Evolutionary conservation across 2,329 filamentous ascomycete species (phyloP).

Genomic region (Diaporthe nobilis): DNA sequence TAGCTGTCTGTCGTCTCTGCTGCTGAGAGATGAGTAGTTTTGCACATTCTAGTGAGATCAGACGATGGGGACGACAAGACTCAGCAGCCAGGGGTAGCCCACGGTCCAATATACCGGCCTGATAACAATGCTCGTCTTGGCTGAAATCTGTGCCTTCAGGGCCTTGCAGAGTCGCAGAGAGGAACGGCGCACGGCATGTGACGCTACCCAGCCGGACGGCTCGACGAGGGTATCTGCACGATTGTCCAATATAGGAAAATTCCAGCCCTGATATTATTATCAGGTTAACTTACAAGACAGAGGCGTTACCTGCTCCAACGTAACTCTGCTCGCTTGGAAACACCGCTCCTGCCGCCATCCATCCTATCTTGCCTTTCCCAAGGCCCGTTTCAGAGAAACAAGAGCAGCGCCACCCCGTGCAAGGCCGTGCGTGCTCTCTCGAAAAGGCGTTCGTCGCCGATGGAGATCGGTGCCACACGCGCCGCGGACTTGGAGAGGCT

Average conservation of each 20-base stretch:
- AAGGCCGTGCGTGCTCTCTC: constrained; percentile 18
- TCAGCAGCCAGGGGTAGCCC: background rate
- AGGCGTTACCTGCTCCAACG: background rate
- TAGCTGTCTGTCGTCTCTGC: too few relatives aligned
- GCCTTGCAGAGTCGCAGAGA: constrained; percentile 3
- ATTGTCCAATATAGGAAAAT: background rate
- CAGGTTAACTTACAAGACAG: background rate
- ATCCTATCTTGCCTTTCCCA: background rate
- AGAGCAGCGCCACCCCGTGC: constrained; percentile 9
- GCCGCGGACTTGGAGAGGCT: background rate
- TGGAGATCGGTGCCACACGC: constrained; percentile 20
- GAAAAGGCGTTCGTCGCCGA: background rate
- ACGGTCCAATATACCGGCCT: background rate
- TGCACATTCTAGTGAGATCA: background rate
- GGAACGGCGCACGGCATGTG: background rate
- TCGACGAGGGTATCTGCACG: background rate
- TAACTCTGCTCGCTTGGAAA: background rate
- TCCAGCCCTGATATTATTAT: background rate
- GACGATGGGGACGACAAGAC: background rate
- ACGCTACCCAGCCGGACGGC: constrained; percentile 2
- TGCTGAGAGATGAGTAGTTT: background rate
- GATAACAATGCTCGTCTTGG: constrained; percentile 7
- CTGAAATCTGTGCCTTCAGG: constrained; percentile 13
- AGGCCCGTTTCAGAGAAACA: constrained; percentile 16
- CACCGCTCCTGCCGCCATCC: background rate